phyloP scores from a whole-genome alignment of 208 protist genomes.

The Endotrypanum monterogeii region DNA sequence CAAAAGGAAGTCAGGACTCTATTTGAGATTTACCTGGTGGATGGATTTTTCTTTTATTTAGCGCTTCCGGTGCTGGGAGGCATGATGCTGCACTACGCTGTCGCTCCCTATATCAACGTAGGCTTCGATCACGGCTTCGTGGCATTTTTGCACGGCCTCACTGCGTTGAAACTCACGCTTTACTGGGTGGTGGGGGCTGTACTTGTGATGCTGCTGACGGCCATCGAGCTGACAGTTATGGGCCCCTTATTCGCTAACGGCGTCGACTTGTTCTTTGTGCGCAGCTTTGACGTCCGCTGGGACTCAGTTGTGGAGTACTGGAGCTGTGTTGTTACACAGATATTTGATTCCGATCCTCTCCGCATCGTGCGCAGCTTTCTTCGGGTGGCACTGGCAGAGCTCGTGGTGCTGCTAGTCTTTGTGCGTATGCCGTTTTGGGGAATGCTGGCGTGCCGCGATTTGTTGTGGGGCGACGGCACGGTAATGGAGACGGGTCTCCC shows the following conservation, averaged over 20 bases:
- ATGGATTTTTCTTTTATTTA: constrained; percentile 58
- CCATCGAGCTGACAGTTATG: constrained; percentile 56
- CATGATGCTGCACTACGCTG: constrained; percentile 58
- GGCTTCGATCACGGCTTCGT: constrained; percentile 30
- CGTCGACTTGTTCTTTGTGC: constrained; percentile 81
- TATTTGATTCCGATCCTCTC: constrained; percentile 64
- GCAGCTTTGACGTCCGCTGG: constrained; percentile 62
- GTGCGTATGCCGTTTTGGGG: constrained; percentile 41
- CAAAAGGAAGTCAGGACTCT: constrained; percentile 36
- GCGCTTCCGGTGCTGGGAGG: constrained; percentile 48
- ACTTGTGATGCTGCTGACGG: constrained; percentile 51
- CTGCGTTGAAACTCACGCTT: constrained; percentile 38
- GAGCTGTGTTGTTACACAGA: constrained; percentile 59
- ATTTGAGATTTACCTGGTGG: constrained; percentile 58
- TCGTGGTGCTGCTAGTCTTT: constrained; percentile 59
- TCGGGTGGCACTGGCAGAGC: constrained; percentile 47
- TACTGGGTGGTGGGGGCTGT: constrained; percentile 68
- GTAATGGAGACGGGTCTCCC: neutral
- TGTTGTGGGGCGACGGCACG: constrained; percentile 24
- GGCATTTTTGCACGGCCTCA: constrained; percentile 35
- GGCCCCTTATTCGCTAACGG: constrained; percentile 73
- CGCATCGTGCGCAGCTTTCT: constrained; percentile 49
- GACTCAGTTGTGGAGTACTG: constrained; percentile 51
- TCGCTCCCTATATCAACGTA: constrained; percentile 59
- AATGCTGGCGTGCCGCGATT: constrained; percentile 30